Percentiles rank a stretch among this genome's conserved stretches.
Evolutionary conservation across 306 rosid species (phyloP).

Genomic region (Acmispon strigosus): DNA sequence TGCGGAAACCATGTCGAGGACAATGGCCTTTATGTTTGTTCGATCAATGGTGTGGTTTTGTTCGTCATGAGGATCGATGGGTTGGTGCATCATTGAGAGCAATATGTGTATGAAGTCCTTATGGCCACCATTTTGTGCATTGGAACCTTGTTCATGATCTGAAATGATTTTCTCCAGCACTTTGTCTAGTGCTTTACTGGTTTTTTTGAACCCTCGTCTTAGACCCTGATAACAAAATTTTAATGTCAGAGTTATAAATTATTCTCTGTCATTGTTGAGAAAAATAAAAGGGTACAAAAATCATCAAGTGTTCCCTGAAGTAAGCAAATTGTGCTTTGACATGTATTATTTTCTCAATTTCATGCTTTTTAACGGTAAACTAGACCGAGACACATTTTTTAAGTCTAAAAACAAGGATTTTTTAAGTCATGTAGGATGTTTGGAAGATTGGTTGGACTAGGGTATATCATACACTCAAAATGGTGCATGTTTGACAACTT

Average conservation of each 20-base stretch:
- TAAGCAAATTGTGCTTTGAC: too few species aligned
- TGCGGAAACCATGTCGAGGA: constrained; percentile 24
- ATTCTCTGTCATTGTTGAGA: neutral
- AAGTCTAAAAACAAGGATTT: too few species aligned
- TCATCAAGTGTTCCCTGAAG: too few species aligned
- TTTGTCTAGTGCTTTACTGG: neutral
- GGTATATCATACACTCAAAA: too few species aligned
- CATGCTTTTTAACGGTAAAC: too few species aligned
- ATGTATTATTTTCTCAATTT: too few species aligned
- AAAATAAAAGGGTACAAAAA: too few species aligned
- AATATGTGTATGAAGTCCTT: constrained; percentile 13
- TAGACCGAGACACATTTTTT: too few species aligned
- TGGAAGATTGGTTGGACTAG: too few species aligned
- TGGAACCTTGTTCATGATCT: constrained; percentile 8
- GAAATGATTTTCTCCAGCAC: constrained; percentile 13
- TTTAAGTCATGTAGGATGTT: too few species aligned
- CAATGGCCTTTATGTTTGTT: constrained; percentile 26
- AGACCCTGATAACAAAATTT: neutral
- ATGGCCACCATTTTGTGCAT: neutral
- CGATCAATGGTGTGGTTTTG: neutral
- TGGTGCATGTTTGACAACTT: too few species aligned
- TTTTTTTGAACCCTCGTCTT: neutral
- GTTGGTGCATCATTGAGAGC: constrained; percentile 20
- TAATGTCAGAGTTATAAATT: neutral
- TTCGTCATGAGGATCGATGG: neutral